phyloP scores from a whole-genome alignment of 305 asterid genomes.

The Andrographis paniculata region DNA sequence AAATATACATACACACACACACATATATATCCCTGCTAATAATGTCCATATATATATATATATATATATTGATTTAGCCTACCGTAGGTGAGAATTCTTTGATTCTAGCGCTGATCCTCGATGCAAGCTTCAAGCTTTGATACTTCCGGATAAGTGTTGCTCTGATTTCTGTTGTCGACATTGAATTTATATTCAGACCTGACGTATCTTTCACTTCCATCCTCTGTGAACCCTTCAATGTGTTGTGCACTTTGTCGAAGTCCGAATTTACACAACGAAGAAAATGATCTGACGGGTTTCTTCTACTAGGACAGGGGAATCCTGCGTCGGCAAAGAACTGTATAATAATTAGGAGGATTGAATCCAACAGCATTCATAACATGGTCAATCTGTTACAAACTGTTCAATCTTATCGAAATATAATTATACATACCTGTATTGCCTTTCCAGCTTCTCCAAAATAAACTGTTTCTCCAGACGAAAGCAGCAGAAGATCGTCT shows the following conservation, averaged over 20 bases:
- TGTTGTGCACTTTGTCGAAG: conserved; percentile 36
- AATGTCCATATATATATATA: background rate
- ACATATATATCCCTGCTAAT: too few species aligned
- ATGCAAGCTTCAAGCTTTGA: conserved; percentile 39
- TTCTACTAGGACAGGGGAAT: conserved; percentile 44
- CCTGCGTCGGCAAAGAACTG: conserved; percentile 55
- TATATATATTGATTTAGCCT: conserved; percentile 16
- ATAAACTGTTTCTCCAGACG: conserved; percentile 66
- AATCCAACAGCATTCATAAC: background rate
- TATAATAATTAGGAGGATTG: background rate
- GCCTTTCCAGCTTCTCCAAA: conserved; percentile 81
- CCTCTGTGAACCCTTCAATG: conserved; percentile 33
- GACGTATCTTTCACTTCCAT: conserved; percentile 22
- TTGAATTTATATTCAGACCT: conserved; percentile 29
- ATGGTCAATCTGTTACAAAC: background rate
- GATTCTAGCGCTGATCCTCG: conserved; percentile 43
- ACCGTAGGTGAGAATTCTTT: conserved; percentile 45
- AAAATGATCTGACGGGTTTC: conserved; percentile 60
- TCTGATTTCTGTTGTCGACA: conserved; percentile 65
- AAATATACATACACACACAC: background rate
- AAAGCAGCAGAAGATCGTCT: conserved; percentile 73
- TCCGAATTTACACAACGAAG: conserved; percentile 53
- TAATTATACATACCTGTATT: conserved; percentile 37
- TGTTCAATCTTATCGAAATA: too few species aligned
- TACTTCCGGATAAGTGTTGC: conserved; percentile 61